phyloP scores from a whole-genome alignment of 306 rosid genomes.

The Erythrophleum fordii region DNA sequence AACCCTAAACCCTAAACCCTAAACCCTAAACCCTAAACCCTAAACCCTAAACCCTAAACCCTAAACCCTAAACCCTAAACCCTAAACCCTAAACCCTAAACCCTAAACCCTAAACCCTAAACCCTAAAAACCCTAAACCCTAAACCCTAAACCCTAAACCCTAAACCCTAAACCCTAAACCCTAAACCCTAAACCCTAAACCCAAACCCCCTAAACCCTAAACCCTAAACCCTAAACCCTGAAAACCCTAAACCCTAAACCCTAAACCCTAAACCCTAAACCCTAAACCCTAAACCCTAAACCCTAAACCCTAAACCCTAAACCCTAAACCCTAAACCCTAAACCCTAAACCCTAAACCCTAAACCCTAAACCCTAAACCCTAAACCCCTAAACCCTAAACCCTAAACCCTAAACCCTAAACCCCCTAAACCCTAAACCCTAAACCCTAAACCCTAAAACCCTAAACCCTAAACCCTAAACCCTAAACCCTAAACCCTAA shows the following conservation, averaged over 20 bases:
- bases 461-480: too few relatives aligned
- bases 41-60: slow-evolving; percentile 35
- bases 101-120: slow-evolving; percentile 17
- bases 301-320: slow-evolving; percentile 36
- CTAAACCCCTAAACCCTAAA: not conserved
- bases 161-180: not conserved
- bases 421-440: not conserved
- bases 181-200: slow-evolving; percentile 38
- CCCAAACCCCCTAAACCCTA: slow-evolving; percentile 42
- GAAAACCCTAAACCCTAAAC: slow-evolving; percentile 32
- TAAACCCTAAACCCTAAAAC: too few relatives aligned
- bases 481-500: too few relatives aligned
- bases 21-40: slow-evolving; percentile 31
- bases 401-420: too few relatives aligned
- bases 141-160: slow-evolving; percentile 37
- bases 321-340: slow-evolving; percentile 2
- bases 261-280: slow-evolving; percentile 36
- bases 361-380: slow-evolving; percentile 40
- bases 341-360: slow-evolving; percentile 40
- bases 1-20: slow-evolving; percentile 32
- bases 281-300: slow-evolving; percentile 36
- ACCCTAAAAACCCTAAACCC: slow-evolving; percentile 31
- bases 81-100: slow-evolving; percentile 19
- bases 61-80: slow-evolving; percentile 29
- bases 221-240: too few relatives aligned